Conservation (phyloP, 352 stramenopile genomes). For the Poterioochromonas sp. region DNA sequence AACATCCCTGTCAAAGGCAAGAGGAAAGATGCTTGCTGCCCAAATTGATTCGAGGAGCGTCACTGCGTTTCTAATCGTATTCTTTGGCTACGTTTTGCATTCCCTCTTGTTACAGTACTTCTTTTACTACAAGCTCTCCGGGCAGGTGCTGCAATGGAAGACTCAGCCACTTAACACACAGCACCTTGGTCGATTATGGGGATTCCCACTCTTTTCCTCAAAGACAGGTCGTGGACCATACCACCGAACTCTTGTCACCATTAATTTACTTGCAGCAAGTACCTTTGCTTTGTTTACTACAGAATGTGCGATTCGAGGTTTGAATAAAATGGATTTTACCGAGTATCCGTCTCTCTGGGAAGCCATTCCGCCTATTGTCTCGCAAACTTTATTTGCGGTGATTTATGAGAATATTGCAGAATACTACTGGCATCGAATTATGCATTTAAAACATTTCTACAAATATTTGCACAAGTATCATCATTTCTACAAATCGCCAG, state of each 20-base stretch:
- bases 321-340: slow-evolving; percentile 9
- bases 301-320: slow-evolving; percentile 20
- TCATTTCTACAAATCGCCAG: slow-evolving; percentile 41
- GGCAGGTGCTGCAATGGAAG: not conserved
- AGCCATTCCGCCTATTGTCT: not conserved
- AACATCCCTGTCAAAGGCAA: too few relatives aligned
- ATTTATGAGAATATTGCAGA: slow-evolving; percentile 37
- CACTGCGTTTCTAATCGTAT: too few relatives aligned
- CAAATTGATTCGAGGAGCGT: too few relatives aligned
- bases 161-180: not conserved
- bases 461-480: slow-evolving; percentile 39
- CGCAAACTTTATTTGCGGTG: not conserved
- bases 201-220: not conserved
- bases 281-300: slow-evolving; percentile 22
- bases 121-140: not conserved
- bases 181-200: not conserved
- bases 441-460: slow-evolving; percentile 39
- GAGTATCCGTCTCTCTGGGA: too few relatives aligned
- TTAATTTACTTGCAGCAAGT: slow-evolving; percentile 26
- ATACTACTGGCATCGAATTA: slow-evolving; percentile 44
- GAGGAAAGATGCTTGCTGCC: too few relatives aligned
- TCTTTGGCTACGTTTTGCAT: not conserved
- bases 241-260: not conserved
- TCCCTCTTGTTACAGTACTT: slow-evolving; percentile 1
- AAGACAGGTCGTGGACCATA: not conserved